Evolutionary conservation across 768 basidiomycete genomes (phyloP).

Genomic region (Imleria badia): DNA sequence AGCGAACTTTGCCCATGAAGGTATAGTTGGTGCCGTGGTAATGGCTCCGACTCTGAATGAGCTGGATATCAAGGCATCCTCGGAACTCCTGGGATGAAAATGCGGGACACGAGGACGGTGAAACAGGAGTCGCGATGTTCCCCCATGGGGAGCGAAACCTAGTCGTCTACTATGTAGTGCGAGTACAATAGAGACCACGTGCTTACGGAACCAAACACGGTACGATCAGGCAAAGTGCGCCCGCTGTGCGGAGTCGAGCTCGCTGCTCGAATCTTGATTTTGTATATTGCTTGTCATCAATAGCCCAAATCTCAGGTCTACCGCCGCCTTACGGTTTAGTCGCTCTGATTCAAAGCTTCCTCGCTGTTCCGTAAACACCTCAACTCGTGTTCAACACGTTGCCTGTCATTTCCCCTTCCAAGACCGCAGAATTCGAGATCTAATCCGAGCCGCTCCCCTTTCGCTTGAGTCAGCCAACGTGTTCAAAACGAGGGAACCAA

Average conservation of each 20-base stretch:
- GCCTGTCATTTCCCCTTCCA: slow-evolving; percentile 41
- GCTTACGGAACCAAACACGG: slow-evolving; percentile 3
- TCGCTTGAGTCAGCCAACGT: slow-evolving; percentile 50
- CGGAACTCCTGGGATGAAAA: slow-evolving; percentile 3
- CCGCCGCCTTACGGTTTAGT: not conserved
- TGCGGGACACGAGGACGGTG: not conserved
- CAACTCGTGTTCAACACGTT: slow-evolving; percentile 81
- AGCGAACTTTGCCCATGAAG: slow-evolving; percentile 2
- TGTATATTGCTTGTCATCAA: not conserved
- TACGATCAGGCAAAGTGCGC: not conserved
- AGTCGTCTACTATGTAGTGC: too few species aligned
- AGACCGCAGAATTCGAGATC: slow-evolving; percentile 24
- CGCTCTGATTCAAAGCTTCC: not conserved
- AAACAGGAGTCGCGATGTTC: not conserved
- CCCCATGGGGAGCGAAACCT: not conserved
- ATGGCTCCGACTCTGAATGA: not conserved
- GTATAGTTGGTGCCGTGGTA: not conserved
- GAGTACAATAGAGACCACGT: slow-evolving; percentile 2
- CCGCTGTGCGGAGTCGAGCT: slow-evolving; percentile 1
- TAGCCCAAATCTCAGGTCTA: not conserved
- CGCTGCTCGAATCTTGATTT: not conserved
- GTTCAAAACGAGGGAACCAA: slow-evolving; percentile 59
- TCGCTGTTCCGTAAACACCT: slow-evolving; percentile 32
- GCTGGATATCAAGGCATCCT: not conserved
- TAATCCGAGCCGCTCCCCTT: slow-evolving; percentile 32